Evolutionary conservation across 176 grass and related monocot genomes (phyloP).

Genomic region (Secale cereale): DNA sequence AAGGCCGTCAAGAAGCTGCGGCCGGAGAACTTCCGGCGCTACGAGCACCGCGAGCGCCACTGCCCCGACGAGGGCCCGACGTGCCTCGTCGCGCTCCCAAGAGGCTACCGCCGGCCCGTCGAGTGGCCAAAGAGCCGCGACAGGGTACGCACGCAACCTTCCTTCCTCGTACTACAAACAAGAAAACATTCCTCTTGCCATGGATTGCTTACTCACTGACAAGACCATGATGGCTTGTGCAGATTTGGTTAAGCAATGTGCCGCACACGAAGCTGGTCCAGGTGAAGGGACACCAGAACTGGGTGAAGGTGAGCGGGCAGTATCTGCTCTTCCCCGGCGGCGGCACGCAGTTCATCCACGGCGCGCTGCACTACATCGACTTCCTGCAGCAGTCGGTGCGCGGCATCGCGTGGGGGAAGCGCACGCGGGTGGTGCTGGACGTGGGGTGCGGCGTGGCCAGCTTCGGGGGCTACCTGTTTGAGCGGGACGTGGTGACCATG

Average conservation of each 20-base stretch:
- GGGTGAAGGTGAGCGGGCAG: constrained; percentile 94
- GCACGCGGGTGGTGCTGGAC: constrained; percentile 73
- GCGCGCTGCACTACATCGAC: constrained; percentile 97
- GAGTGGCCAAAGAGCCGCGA: constrained; percentile 91
- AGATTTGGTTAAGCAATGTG: constrained; percentile 94
- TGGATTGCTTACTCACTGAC: background rate
- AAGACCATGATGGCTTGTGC: background rate
- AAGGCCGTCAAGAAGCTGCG: constrained; percentile 86
- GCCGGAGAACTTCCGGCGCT: constrained; percentile 76
- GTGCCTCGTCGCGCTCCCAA: constrained; percentile 67
- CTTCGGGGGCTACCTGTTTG: constrained; percentile 95
- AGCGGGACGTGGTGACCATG: constrained; percentile 69
- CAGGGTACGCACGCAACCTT: constrained; percentile 41
- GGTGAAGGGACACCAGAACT: constrained; percentile 97
- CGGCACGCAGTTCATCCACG: constrained; percentile 98
- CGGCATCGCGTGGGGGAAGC: constrained; percentile 80
- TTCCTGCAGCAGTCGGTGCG: constrained; percentile 83
- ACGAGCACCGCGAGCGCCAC: constrained; percentile 80
- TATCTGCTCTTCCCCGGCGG: constrained; percentile 91
- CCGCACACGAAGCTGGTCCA: constrained; percentile 92
- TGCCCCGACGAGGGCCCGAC: constrained; percentile 83
- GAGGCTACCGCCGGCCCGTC: constrained; percentile 59
- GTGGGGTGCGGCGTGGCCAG: constrained; percentile 95
- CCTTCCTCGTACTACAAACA: background rate
- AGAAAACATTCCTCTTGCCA: background rate